Base-by-base conservation (phyloP, 768 basidiomycete species). In the Mycena pura region DNA sequence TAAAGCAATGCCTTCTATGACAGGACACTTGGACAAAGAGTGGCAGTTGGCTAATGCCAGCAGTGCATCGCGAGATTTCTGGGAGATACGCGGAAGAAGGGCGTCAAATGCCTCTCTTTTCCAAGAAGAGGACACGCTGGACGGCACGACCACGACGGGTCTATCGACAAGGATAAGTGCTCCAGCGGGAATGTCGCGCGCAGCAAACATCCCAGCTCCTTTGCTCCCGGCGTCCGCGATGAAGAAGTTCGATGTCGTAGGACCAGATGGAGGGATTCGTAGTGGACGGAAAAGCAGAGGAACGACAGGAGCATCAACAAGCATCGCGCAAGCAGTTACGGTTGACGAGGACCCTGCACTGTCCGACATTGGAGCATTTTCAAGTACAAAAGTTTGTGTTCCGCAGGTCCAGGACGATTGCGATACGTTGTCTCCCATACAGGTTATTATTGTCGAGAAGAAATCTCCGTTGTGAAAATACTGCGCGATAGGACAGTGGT, bases 1-100 rank as follows among this genome's bases (percentile, higher is more conserved):
- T 3, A 76, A 71, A 3, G 75, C 73, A 25, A 82, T 78, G 3
- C 81, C 81, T 57, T 82, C 80, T 32, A 82, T 72, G 8, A 63
- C 51, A 29, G 71, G 72, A 43, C 76, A 80, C 49, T 78, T 78
- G 21, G 73, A 73, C 7, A 53, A 36, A 17, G 67, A 57, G 43
- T 74, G 67, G 58, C 74, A 69, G 24, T 75, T 73, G 19, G 69
- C 57, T 67, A 73, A 68, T 8, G 65, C 65, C 36, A 68, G 62
- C 32, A 73, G 56, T 22, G 63, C 60, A 9, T 65, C 65, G 9
- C 70, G 65, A n/a, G 62, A 49, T 41, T 43, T 39, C 3, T 38
- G 48, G 11, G 69, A 66, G 21, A 75, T 62, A 25, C 63, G 52
- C 28, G 62, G 60, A 11, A 64, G 69, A 15, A 74, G 58, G 22